Conservation (phyloP, 2,329 filamentous ascomycete species). For the Rutstroemia sp. region DNA sequence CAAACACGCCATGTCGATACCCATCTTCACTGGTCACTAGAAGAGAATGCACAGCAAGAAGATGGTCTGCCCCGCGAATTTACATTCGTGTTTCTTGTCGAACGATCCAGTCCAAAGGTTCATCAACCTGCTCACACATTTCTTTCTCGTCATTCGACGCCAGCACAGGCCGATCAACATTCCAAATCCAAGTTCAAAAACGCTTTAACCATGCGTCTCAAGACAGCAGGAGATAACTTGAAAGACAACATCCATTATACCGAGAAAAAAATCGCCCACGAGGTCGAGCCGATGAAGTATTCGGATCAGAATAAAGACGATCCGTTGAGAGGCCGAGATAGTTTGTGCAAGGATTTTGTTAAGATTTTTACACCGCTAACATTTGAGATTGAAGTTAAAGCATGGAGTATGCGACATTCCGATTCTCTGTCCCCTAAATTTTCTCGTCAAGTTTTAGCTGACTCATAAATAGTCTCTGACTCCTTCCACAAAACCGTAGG, state of each 20-base stretch:
- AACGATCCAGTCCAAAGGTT: constrained; percentile 10
- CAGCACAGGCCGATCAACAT: too few relatives aligned
- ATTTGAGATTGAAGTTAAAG: too few relatives aligned
- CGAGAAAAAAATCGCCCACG: not conserved
- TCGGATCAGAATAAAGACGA: too few relatives aligned
- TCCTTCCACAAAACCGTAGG: not conserved
- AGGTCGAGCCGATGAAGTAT: too few relatives aligned
- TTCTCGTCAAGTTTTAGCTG: not conserved
- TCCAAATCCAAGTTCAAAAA: not conserved
- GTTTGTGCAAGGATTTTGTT: not conserved
- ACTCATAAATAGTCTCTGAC: not conserved
- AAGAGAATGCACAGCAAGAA: constrained; percentile 40
- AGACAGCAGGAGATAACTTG: not conserved
- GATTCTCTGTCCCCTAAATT: too few relatives aligned
- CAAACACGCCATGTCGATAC: constrained; percentile 13
- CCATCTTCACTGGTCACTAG: constrained; percentile 41
- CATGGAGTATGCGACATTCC: too few relatives aligned
- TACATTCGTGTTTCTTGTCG: constrained; percentile 41
- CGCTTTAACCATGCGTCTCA: not conserved
- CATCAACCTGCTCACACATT: constrained; percentile 6
- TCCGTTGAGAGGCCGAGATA: not conserved
- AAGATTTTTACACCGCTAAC: not conserved
- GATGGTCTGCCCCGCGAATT: constrained; percentile 43
- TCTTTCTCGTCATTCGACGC: not conserved
- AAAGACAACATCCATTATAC: not conserved